A percentile compares a stretch with the other conserved stretches of the same genome.
These are phyloP conservation scores for Excoecaria agallocha DNA, from an alignment of 345 rosid genomes.

Conservation along the genomic window DNA sequence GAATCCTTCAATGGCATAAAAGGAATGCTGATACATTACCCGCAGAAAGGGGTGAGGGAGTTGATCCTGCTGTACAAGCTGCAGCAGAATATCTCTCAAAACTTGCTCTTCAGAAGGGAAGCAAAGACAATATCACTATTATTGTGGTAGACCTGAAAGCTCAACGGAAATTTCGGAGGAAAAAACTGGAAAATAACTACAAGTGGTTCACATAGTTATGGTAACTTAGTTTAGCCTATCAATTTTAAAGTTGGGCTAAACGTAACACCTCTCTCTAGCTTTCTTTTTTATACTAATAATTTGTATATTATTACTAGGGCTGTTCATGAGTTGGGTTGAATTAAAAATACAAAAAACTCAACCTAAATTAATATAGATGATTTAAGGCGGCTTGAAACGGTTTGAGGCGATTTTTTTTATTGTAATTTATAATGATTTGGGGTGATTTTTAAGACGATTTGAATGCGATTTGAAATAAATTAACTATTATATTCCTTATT, in stretches of 20 bases:
- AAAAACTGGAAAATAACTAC: slow-evolving; percentile 25
- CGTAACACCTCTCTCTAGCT: background rate
- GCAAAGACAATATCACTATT: slow-evolving; percentile 79
- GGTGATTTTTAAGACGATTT: too few relatives aligned
- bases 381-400: too few relatives aligned
- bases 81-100: slow-evolving; percentile 66
- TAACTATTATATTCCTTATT: too few relatives aligned
- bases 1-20: slow-evolving; percentile 64
- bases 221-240: slow-evolving; percentile 10
- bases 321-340: too few relatives aligned
- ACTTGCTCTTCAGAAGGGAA: slow-evolving; percentile 72
- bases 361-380: too few relatives aligned
- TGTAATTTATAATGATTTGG: too few relatives aligned
- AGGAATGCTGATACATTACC: slow-evolving; percentile 41
- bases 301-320: too few relatives aligned
- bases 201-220: background rate
- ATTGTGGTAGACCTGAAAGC: slow-evolving; percentile 70
- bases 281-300: background rate
- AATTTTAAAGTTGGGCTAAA: slow-evolving; percentile 16
- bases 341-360: too few relatives aligned
- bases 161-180: slow-evolving; percentile 56
- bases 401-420: too few relatives aligned
- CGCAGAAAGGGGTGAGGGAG: slow-evolving; percentile 37
- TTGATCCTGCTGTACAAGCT: slow-evolving; percentile 64
- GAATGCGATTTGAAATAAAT: too few relatives aligned